A percentile compares a stretch with the other conserved stretches of the same genome.
Evolutionary conservation across 163 green algal species (phyloP).

Genomic region (Scenedesmus sp.): DNA sequence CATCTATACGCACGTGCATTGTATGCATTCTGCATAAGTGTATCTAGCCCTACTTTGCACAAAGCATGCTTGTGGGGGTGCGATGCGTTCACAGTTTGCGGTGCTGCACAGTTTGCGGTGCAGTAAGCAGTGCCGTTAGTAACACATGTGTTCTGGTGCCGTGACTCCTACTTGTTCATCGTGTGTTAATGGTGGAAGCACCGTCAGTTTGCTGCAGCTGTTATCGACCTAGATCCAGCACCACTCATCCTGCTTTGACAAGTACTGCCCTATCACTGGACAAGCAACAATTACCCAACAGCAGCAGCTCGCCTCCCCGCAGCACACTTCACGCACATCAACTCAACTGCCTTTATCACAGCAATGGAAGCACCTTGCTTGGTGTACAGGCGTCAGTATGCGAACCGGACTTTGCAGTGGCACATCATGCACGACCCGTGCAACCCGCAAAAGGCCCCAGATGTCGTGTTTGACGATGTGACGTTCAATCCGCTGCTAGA

Average conservation of each 20-base stretch:
- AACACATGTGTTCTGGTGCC: too few relatives aligned
- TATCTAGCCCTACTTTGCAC: background rate
- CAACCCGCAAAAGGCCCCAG: background rate
- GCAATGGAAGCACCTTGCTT: background rate
- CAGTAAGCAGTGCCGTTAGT: too few relatives aligned
- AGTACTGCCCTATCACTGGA: background rate
- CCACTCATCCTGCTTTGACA: background rate
- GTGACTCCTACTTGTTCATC: too few relatives aligned
- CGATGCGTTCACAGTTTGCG: background rate
- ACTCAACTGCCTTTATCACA: background rate
- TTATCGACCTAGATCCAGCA: too few relatives aligned
- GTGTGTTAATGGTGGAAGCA: too few relatives aligned
- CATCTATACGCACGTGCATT: background rate
- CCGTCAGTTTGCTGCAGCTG: too few relatives aligned
- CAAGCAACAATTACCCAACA: background rate
- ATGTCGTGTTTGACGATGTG: conserved; percentile 37
- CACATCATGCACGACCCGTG: conserved; percentile 11
- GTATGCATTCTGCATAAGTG: background rate
- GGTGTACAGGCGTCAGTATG: conserved; percentile 9
- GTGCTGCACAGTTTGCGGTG: background rate
- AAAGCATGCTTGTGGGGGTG: background rate
- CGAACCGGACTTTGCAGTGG: conserved; percentile 17
- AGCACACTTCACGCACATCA: background rate
- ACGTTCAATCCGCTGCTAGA: conserved; percentile 8
- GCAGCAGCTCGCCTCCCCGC: background rate